Percentiles rank a stretch among this genome's conserved stretches.
Conservation (phyloP, 805 yeast species). For the Pichia deserticola region DNA sequence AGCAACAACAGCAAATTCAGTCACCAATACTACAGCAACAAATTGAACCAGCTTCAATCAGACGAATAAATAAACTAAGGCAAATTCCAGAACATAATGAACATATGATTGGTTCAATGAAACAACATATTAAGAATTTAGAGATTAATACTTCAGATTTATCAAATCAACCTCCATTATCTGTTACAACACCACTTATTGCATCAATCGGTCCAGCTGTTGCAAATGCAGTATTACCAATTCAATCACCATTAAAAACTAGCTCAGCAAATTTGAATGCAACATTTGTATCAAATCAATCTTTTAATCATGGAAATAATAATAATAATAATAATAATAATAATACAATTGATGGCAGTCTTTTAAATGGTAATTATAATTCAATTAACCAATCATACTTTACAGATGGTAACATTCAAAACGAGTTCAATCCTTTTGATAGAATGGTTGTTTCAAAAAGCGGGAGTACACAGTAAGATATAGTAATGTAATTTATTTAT, state of each 20-base stretch:
- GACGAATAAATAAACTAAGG: conserved; percentile 3
- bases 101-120: conserved; percentile 11
- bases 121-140: conserved; percentile 20
- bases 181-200: conserved; percentile 30
- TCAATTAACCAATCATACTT: too few species aligned
- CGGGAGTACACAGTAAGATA: too few species aligned
- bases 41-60: background rate
- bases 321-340: background rate
- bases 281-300: background rate
- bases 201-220: conserved; percentile 31
- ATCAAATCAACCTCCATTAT: conserved; percentile 9
- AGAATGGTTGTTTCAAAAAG: conserved; percentile 6
- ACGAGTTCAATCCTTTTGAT: conserved; percentile 22
- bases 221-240: conserved; percentile 29
- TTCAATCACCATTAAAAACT: conserved; percentile 21
- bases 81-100: conserved; percentile 11
- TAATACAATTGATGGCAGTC: background rate
- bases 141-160: conserved; percentile 1
- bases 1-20: background rate
- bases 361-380: background rate
- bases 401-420: background rate
- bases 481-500: too few species aligned
- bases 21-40: conserved; percentile 1
- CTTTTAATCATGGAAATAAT: background rate
- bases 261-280: background rate